Evolutionary conservation across 1,284 basidiomycete species (phyloP).

Genomic region (Prillingera fragicola): DNA sequence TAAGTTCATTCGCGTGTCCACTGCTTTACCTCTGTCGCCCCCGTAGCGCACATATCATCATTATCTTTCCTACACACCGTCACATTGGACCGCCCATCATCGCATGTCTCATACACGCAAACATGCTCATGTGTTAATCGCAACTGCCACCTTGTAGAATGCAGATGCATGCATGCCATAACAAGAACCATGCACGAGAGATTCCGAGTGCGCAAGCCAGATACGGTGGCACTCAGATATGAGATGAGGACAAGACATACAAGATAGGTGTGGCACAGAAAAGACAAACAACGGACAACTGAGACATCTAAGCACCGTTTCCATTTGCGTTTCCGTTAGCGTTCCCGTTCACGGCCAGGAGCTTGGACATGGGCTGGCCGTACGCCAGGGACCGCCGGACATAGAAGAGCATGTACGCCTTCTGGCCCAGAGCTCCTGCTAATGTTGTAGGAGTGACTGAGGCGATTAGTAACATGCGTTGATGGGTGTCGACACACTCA

Average conservation of each 20-base stretch:
- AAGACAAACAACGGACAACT: background rate
- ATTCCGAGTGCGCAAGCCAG: too few species aligned
- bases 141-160: too few species aligned
- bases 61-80: background rate
- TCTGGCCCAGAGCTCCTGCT: constrained; percentile 60
- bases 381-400: constrained; percentile 81
- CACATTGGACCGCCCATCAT: too few species aligned
- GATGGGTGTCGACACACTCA: constrained; percentile 44
- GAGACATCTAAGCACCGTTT: background rate
- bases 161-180: too few species aligned
- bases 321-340: constrained; percentile 5
- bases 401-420: constrained; percentile 89
- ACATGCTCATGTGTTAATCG: too few species aligned
- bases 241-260: background rate
- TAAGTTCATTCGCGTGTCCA: background rate
- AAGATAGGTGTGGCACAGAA: background rate
- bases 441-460: constrained; percentile 63
- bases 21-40: too few species aligned
- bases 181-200: too few species aligned
- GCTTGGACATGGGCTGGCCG: constrained; percentile 20
- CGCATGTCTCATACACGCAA: too few species aligned
- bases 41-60: background rate
- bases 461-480: background rate
- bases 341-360: constrained; percentile 8
- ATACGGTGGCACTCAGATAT: too few species aligned